These are phyloP conservation scores for Periconia sp. DNA, from an alignment of 2,329 filamentous ascomycete genomes.

Conservation along the genomic window DNA sequence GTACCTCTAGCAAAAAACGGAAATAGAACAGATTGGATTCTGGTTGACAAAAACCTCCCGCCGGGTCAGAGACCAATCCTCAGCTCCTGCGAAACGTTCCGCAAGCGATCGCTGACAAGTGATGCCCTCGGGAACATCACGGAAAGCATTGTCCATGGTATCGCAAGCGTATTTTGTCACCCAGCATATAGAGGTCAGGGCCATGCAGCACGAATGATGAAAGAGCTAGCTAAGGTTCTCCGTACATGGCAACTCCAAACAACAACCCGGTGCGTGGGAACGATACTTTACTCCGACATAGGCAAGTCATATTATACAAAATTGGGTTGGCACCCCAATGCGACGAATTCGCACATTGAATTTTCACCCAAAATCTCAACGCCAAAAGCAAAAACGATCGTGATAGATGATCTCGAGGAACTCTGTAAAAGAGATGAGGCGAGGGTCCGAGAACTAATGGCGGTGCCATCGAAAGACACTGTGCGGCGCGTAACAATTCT, in stretches of 20 bases:
- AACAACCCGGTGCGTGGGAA: slow-evolving; percentile 56
- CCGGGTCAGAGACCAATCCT: slow-evolving; percentile 49
- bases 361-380: slow-evolving; percentile 26
- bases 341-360: slow-evolving; percentile 69
- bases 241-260: slow-evolving; percentile 49
- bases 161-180: slow-evolving; percentile 74
- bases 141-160: slow-evolving; percentile 67
- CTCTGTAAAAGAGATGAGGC: slow-evolving; percentile 65
- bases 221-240: slow-evolving; percentile 59
- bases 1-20: slow-evolving; percentile 60
- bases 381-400: slow-evolving; percentile 46
- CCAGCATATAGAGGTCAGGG: slow-evolving; percentile 65
- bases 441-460: slow-evolving; percentile 57
- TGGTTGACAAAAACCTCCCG: slow-evolving; percentile 47
- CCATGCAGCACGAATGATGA: slow-evolving; percentile 77
- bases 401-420: slow-evolving; percentile 58
- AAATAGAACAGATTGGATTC: slow-evolving; percentile 57
- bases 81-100: slow-evolving; percentile 57
- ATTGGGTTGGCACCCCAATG: slow-evolving; percentile 53
- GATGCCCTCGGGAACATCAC: slow-evolving; percentile 43
- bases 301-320: slow-evolving; percentile 76
- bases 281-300: slow-evolving; percentile 71
- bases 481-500: slow-evolving; percentile 62
- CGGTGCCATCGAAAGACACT: slow-evolving; percentile 31
- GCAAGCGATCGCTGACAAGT: slow-evolving; percentile 45